phyloP scores from a whole-genome alignment of 2,329 filamentous ascomycete species.

The Orbilia quercus region DNA sequence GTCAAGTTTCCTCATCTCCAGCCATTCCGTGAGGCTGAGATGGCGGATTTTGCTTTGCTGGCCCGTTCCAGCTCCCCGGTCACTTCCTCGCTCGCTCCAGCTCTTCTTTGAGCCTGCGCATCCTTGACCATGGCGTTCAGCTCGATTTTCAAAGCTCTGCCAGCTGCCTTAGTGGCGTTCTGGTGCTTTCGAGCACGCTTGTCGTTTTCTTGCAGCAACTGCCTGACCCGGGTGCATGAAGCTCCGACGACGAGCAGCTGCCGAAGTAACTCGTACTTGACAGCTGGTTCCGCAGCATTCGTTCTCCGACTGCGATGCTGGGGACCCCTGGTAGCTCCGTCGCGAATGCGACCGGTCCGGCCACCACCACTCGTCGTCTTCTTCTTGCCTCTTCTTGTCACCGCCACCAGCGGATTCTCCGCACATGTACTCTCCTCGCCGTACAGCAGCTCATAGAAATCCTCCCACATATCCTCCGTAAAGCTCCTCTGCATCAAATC shows the following conservation, averaged over 20 bases:
- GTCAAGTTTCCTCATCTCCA: slow-evolving; percentile 27
- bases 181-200: not conserved
- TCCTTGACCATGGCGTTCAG: slow-evolving; percentile 24
- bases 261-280: slow-evolving; percentile 39
- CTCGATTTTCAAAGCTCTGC: slow-evolving; percentile 20
- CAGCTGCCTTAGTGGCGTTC: slow-evolving; percentile 23
- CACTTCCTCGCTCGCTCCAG: slow-evolving; percentile 10
- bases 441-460: slow-evolving; percentile 30
- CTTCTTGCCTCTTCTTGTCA: not conserved
- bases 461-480: slow-evolving; percentile 30
- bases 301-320: slow-evolving; percentile 44
- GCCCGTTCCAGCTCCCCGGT: slow-evolving; percentile 10
- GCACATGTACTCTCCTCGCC: slow-evolving; percentile 6
- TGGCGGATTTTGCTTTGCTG: slow-evolving; percentile 11
- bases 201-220: slow-evolving; percentile 28
- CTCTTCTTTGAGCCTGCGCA: slow-evolving; percentile 14
- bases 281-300: slow-evolving; percentile 25
- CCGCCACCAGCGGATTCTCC: not conserved
- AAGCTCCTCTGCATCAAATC: slow-evolving; percentile 27
- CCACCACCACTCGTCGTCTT: too few species aligned
- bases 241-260: slow-evolving; percentile 24
- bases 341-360: slow-evolving; percentile 49
- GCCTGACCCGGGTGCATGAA: slow-evolving; percentile 8
- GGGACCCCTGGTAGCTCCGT: not conserved
- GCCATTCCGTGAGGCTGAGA: slow-evolving; percentile 48